phyloP scores from a whole-genome alignment of 2,329 filamentous ascomycete species.

The Alternaria metachromatica region DNA sequence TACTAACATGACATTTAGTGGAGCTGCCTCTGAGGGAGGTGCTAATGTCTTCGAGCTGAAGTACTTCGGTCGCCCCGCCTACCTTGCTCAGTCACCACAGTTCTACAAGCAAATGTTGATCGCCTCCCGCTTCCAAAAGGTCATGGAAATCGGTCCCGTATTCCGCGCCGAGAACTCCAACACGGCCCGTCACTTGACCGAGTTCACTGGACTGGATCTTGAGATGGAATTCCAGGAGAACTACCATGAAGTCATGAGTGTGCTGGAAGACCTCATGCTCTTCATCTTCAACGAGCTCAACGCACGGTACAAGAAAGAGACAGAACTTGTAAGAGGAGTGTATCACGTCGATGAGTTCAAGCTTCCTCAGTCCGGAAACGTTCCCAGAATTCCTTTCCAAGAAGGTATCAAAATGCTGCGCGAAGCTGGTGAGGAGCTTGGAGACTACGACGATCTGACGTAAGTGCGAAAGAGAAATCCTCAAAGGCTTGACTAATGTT shows the following conservation, averaged over 20 bases:
- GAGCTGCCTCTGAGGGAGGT: constrained; percentile 89
- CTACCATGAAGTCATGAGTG: constrained; percentile 76
- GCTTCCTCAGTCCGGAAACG: constrained; percentile 75
- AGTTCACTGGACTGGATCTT: constrained; percentile 88
- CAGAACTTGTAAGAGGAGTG: constrained; percentile 71
- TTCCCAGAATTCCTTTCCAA: constrained; percentile 77
- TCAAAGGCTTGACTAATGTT: background rate
- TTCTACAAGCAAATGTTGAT: constrained; percentile 91
- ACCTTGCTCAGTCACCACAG: constrained; percentile 79
- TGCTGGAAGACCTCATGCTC: constrained; percentile 76
- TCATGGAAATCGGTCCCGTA: constrained; percentile 80
- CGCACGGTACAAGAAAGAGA: constrained; percentile 71
- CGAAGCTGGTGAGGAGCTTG: constrained; percentile 76
- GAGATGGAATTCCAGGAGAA: constrained; percentile 86
- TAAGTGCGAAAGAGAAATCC: constrained; percentile 14
- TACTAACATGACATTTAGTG: constrained; percentile 42
- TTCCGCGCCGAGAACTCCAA: constrained; percentile 89
- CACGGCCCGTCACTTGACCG: constrained; percentile 83
- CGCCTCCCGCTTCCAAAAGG: constrained; percentile 76
- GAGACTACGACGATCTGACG: constrained; percentile 78
- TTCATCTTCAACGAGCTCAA: constrained; percentile 80
- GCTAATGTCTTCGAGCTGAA: constrained; percentile 88
- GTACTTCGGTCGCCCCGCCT: constrained; percentile 87
- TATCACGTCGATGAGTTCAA: constrained; percentile 82
- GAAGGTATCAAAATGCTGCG: constrained; percentile 80